Percentiles rank a stretch among this genome's conserved stretches.
These are phyloP conservation scores for Xylaria sp. DNA, from an alignment of 2,329 filamentous ascomycete species.

Conservation along the genomic window DNA sequence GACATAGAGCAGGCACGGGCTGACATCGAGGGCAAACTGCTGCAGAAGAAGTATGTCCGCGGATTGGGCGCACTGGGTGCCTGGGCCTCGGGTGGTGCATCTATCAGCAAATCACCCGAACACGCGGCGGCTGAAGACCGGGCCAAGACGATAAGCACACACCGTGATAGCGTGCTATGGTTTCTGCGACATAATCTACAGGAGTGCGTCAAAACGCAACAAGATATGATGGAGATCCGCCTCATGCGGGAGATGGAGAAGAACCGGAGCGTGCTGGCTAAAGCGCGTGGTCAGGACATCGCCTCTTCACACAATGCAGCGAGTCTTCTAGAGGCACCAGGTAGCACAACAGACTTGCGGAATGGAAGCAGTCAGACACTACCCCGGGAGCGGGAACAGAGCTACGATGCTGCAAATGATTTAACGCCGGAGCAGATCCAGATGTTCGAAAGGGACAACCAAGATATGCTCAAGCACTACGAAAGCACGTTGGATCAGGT, in stretches of 20 bases:
- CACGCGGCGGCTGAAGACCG: constrained; percentile 77
- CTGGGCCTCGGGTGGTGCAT: constrained; percentile 74
- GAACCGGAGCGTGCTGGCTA: constrained; percentile 85
- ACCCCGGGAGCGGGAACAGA: constrained; percentile 41
- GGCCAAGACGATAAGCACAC: constrained; percentile 71
- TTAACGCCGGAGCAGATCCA: constrained; percentile 88
- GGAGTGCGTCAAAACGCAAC: constrained; percentile 79
- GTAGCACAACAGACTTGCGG: constrained; percentile 30
- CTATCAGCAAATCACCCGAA: constrained; percentile 64
- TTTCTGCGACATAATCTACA: constrained; percentile 80
- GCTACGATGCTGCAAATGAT: constrained; percentile 54
- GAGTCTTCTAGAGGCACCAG: constrained; percentile 38
- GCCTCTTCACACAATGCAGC: constrained; percentile 31
- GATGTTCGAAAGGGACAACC: constrained; percentile 92
- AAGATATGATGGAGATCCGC: constrained; percentile 91
- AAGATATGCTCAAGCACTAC: constrained; percentile 91
- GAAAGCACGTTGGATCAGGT: constrained; percentile 95
- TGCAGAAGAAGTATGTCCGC: constrained; percentile 74
- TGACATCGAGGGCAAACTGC: constrained; percentile 75
- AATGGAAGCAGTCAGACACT: constrained; percentile 40
- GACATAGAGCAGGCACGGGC: constrained; percentile 85
- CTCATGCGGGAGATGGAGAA: constrained; percentile 87
- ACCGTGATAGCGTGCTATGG: constrained; percentile 86
- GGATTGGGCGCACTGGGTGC: constrained; percentile 71
- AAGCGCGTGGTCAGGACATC: constrained; percentile 58